A percentile compares a stretch with the other conserved stretches of the same genome.
phyloP scores from a whole-genome alignment of 2,329 filamentous ascomycete species.

The Sporothrix pallida region DNA sequence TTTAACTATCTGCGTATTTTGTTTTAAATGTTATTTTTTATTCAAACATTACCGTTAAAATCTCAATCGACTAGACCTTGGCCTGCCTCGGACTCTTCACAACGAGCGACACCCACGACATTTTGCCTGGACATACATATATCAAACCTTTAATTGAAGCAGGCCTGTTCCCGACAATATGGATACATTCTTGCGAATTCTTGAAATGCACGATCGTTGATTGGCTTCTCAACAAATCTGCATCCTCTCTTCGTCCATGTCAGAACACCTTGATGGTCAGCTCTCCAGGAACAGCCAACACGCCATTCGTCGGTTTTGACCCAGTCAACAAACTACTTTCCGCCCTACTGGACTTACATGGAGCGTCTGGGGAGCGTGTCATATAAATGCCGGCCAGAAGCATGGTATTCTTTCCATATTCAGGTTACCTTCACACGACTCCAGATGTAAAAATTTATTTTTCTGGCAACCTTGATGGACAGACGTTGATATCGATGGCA shows the following conservation, averaged over 20 bases:
- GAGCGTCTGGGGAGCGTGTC: not conserved
- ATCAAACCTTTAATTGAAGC: too few relatives aligned
- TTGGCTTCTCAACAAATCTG: not conserved
- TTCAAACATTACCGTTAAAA: too few relatives aligned
- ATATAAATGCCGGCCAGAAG: not conserved
- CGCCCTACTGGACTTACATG: not conserved
- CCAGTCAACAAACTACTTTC: constrained; percentile 17
- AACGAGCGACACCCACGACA: too few relatives aligned
- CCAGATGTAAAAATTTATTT: not conserved
- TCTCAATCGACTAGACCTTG: too few relatives aligned
- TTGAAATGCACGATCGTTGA: not conserved
- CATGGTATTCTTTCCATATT: not conserved
- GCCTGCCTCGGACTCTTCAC: too few relatives aligned
- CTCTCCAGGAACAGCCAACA: not conserved
- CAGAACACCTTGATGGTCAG: constrained; percentile 25
- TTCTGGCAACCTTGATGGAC: constrained; percentile 13
- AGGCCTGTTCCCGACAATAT: not conserved
- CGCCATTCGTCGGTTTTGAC: not conserved
- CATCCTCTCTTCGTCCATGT: not conserved
- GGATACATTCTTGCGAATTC: not conserved
- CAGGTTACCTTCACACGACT: not conserved
- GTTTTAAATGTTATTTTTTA: too few relatives aligned
- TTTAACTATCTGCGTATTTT: too few relatives aligned
- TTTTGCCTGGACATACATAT: too few relatives aligned
- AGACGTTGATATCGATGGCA: not conserved